Conservation (phyloP, 1,139 yeast genomes). For the Casaregolazyma suthepensis region DNA sequence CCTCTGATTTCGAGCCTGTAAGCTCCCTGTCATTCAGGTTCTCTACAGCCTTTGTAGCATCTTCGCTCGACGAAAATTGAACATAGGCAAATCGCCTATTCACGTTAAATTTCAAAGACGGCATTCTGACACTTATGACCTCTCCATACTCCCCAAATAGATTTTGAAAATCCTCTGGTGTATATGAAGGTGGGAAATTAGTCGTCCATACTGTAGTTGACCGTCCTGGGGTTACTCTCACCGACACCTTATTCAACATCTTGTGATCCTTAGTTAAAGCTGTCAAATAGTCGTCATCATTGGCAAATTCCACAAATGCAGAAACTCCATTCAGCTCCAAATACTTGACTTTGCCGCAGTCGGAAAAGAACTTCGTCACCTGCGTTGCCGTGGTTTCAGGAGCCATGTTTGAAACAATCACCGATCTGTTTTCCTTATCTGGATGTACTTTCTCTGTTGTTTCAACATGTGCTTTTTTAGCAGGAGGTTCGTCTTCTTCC, state of each 20-base stretch:
- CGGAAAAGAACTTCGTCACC: slow-evolving; percentile 44
- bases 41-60: slow-evolving; percentile 45
- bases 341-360: slow-evolving; percentile 48
- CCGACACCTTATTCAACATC: slow-evolving; percentile 37
- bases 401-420: slow-evolving; percentile 44
- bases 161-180: slow-evolving; percentile 37
- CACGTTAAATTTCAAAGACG: slow-evolving; percentile 52
- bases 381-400: slow-evolving; percentile 30
- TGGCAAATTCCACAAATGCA: slow-evolving; percentile 46
- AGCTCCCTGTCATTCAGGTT: slow-evolving; percentile 38
- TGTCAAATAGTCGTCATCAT: slow-evolving; percentile 45
- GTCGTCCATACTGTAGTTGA: slow-evolving; percentile 59
- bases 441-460: slow-evolving; percentile 24
- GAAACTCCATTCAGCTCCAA: slow-evolving; percentile 4
- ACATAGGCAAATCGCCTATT: slow-evolving; percentile 72
- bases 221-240: slow-evolving; percentile 43
- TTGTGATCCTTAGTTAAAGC: slow-evolving; percentile 60
- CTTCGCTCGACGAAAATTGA: slow-evolving; percentile 44
- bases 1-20: slow-evolving; percentile 25
- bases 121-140: slow-evolving; percentile 56
- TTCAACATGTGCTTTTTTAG: slow-evolving; percentile 1
- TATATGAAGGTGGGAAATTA: slow-evolving; percentile 60
- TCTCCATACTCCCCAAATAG: slow-evolving; percentile 45
- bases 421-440: slow-evolving; percentile 52
- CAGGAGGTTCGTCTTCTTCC: slow-evolving; percentile 2